Evolutionary conservation across 1,284 basidiomycete species (phyloP), one percentile per base, ranked within the genome.

Genomic region (Apiotrichum montevideense): DNA sequence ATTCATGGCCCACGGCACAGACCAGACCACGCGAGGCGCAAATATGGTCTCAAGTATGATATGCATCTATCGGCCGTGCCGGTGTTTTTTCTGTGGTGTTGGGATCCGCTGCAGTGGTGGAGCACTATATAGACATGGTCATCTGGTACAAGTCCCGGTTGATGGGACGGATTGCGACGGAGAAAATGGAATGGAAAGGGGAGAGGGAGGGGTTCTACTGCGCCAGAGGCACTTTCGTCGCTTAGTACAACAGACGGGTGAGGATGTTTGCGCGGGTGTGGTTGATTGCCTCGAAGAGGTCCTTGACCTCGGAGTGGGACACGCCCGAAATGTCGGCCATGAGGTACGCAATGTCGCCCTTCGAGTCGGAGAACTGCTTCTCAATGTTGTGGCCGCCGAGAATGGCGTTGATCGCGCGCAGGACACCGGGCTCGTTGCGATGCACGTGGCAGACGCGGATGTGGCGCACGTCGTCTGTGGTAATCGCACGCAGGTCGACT

Each of bases 331-430:
- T 95, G 78, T 99, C 95, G 15, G 92, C 93, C 84, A 98, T 87
- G 63, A 98, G 83, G 63, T 77, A 77, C 21, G 72, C 95, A 54
- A 95, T 81, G 64, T 95, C 93, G 65, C 91, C 92, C 79, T 92
- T 92, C 54, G 90, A 93, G 74, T 98, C 94, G 15, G 95, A 93
- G 78, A 88, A 96, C 78, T 98, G 96, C 81, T 98, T 98, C 79
- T 97, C 94, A 72, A 99, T 95, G 78, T 99, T 98, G 83, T 95
- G 93, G 48, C 88, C 85, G 56, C 88, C 90, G 49, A 98, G 80
- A 52, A 82, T 79, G 67, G 95, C 89, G 82, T 99, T 99, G 81
- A 99, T 89, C 68, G 87, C 85, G 68, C 87, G 87, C 71, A 99
- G 85, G 51, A 98, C 94, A 83, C 95, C 95, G 46, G 96, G 96